A percentile compares a stretch with the other conserved stretches of the same genome.
Conservation (phyloP, 768 basidiomycete genomes). For the Russula virescens region DNA sequence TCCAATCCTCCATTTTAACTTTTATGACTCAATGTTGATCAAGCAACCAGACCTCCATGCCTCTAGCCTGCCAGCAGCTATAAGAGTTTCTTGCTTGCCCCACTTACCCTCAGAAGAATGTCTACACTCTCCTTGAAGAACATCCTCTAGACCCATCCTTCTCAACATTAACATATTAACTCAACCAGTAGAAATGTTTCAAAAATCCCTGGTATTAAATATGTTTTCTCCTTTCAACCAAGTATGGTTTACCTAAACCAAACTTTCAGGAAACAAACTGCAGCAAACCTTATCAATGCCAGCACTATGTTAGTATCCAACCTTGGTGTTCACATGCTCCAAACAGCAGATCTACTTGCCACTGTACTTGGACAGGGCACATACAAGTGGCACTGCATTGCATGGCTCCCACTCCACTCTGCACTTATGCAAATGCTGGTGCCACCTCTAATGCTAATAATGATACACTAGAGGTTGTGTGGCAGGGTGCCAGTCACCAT, state of each 20-base stretch:
- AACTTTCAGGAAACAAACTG: slow-evolving; percentile 27
- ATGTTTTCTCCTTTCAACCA: slow-evolving; percentile 9
- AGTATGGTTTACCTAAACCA: background rate
- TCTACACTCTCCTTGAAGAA: slow-evolving; percentile 16
- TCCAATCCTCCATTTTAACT: slow-evolving; percentile 19
- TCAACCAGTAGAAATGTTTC: slow-evolving; percentile 31
- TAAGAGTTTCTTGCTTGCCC: slow-evolving; percentile 37
- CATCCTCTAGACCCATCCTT: slow-evolving; percentile 6
- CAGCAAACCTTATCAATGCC: slow-evolving; percentile 42
- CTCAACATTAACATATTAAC: slow-evolving; percentile 16
- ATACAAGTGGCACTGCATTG: slow-evolving; percentile 47
- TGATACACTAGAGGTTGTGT: slow-evolving; percentile 17
- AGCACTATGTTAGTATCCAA: slow-evolving; percentile 45
- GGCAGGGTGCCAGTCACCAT: slow-evolving; percentile 30
- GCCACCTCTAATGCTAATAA: no score
- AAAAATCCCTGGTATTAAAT: slow-evolving; percentile 47
- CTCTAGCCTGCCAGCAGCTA: slow-evolving; percentile 33
- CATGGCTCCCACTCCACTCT: slow-evolving; percentile 39
- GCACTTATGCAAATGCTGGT: background rate
- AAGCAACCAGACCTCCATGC: slow-evolving; percentile 8
- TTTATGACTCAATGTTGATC: slow-evolving; percentile 3
- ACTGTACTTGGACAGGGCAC: slow-evolving; percentile 31
- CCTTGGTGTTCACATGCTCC: slow-evolving; percentile 42
- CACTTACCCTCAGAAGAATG: slow-evolving; percentile 25
- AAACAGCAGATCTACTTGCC: slow-evolving; percentile 42